Evolutionary conservation across 768 basidiomycete species (phyloP).

Genomic region (Phlebiopsis flavidoalba): DNA sequence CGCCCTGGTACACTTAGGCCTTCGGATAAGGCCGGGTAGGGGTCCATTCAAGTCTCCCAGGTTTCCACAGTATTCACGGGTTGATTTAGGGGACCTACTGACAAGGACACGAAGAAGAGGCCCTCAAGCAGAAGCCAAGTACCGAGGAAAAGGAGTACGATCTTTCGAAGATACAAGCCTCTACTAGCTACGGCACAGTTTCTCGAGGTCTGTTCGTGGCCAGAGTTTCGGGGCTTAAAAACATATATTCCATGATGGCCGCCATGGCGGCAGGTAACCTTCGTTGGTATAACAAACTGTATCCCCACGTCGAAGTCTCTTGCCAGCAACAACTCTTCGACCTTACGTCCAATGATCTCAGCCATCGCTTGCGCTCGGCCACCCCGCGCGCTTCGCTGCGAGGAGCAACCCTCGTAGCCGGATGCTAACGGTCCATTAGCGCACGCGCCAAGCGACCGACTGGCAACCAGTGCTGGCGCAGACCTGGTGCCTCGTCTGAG

Average conservation of each 20-base stretch:
- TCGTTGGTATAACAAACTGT: conserved; percentile 72
- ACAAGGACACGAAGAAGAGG: conserved; percentile 76
- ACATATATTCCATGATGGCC: too few species aligned
- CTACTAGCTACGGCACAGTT: conserved; percentile 70
- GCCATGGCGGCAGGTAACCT: conserved; percentile 21
- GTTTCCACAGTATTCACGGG: background rate
- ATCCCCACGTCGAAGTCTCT: too few species aligned
- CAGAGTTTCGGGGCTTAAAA: background rate
- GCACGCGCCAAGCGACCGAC: conserved; percentile 83
- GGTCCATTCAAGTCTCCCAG: background rate
- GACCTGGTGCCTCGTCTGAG: conserved; percentile 40
- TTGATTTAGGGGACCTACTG: conserved; percentile 54
- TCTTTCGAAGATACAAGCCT: conserved; percentile 89
- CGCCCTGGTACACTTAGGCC: conserved; percentile 76
- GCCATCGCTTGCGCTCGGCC: conserved; percentile 49
- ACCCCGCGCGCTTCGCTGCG: conserved; percentile 37
- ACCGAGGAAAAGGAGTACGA: conserved; percentile 97
- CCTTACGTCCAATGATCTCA: conserved; percentile 89
- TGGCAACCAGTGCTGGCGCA: conserved; percentile 85
- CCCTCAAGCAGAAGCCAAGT: conserved; percentile 69
- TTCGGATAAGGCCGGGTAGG: conserved; percentile 79
- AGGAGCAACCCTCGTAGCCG: conserved; percentile 49
- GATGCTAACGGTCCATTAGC: conserved; percentile 58
- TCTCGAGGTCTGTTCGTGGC: conserved; percentile 59
- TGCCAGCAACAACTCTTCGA: too few species aligned